Evolutionary conservation across 441 rosid genomes (phyloP).

Genomic region (Gossypium schwendimanii): DNA sequence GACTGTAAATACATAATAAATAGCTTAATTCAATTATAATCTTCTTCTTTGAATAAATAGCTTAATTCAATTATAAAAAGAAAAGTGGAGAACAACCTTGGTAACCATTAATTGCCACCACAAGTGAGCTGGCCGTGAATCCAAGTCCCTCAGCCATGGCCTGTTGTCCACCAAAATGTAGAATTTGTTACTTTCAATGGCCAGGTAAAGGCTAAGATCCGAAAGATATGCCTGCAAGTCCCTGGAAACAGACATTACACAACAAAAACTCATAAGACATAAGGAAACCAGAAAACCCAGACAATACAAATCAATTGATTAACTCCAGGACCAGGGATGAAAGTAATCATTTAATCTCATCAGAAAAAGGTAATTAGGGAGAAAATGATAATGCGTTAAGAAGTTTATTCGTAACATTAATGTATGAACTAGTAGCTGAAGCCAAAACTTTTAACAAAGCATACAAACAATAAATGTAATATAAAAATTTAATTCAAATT

Average conservation of each 20-base stretch:
- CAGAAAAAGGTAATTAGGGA: background rate
- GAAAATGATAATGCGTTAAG: background rate
- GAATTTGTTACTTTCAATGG: constrained; percentile 62
- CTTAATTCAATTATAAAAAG: constrained; percentile 8
- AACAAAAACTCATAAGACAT: background rate
- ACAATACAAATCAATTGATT: background rate
- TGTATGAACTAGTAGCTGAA: background rate
- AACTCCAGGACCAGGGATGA: background rate
- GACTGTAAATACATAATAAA: constrained; percentile 51
- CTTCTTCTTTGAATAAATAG: background rate
- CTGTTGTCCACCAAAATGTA: constrained; percentile 85
- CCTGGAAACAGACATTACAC: constrained; percentile 41
- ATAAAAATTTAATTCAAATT: background rate
- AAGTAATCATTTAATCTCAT: background rate
- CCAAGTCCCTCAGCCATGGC: constrained; percentile 72
- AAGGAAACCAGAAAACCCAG: background rate
- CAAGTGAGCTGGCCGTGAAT: constrained; percentile 60
- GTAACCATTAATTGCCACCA: constrained; percentile 99
- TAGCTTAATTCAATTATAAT: constrained; percentile 8
- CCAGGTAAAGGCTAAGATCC: constrained; percentile 73
- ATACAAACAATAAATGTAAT: background rate
- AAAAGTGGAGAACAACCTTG: constrained; percentile 44
- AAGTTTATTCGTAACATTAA: background rate
- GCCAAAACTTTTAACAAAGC: background rate
- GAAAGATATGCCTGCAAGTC: constrained; percentile 96